Evolutionary conservation across 1,284 basidiomycete genomes (phyloP), one percentile per base, ranked within the genome.

Genomic region (Cutaneotrichosporon spelunceum): DNA sequence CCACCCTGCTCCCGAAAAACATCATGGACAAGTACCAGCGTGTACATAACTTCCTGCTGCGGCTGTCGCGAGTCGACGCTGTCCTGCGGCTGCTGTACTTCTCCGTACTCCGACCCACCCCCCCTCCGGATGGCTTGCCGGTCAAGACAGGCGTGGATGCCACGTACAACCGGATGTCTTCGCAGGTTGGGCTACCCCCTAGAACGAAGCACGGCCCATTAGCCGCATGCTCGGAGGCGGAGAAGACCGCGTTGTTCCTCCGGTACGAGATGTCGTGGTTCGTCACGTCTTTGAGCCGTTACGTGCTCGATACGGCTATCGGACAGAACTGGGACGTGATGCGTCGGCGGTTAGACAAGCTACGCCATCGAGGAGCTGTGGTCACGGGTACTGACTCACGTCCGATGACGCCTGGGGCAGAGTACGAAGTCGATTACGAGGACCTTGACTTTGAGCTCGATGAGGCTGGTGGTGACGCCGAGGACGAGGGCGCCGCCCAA

Each of bases 11-110:
- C 34, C 85, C 89, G 0, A 79, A 83, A 0, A 81, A 84, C 1
- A 83, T 89, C 39, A 78, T 92, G 39, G 86, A 84, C n/a, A 93
- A 92, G 74, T 93, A 93, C 72, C 89, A 92, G 68, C 80, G 87
- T 29, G 80, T 92, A 60, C 91, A 92, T 73, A 83, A 88, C 0
- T 86, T 92, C 68, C 82, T 91, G 36, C 80, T 94, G 26, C 84
- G 90, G 24, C 79, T 93, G 27, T 82, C 87, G 67, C 83, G 91
- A 81, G 89, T 90, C 30, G 86, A 92, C 72, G 84, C 84, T 55
- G 89, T 89, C 13, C 76, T 88, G 42, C 82, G 84, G 24, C 82
- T 87, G 1, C 80, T 88, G 36, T 89, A 86, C 74, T 84, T 87
- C 58, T 70, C 72, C 29, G 57, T 74, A 9, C 63, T 72, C 5